Evolutionary conservation across 305 asterid genomes (phyloP), one percentile per base, ranked within the genome.

Genomic region (Withania somnifera): DNA sequence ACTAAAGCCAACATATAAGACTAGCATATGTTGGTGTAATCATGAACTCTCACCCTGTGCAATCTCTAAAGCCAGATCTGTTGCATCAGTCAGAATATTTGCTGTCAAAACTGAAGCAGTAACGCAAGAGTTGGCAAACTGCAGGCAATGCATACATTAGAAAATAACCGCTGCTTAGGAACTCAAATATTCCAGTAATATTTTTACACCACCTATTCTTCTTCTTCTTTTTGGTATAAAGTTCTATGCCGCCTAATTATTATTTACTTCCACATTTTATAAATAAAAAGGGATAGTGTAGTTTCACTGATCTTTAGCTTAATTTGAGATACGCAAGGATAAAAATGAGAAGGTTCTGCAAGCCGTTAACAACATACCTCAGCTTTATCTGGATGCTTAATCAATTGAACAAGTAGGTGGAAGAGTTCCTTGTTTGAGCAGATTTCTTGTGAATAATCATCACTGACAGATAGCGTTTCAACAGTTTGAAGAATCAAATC

Each of bases 401-500:
- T 89, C 61, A 97, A 88, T 82, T 89, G 91, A 81, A 83, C 86
- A 53, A 90, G 91, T 75, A 89, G 90, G 68, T 85, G 88, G 88
- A 91, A 81, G 22, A 92, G 93, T 87, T 90, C 91, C 82, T 84
- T 89, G 83, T 83, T 91, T 75, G 71, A 83, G 81, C 91, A 92
- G 60, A 93, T 82, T 73, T 87, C 90, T 78, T 87, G 83, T 40
- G 97, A 92, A 83, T 87, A 93, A 45, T 89, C 87, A 86, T 94
- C 97, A 61, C 83, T 83, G 47, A 84, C 88, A 32, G 98, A 92
- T 83, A 97, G 89, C 79, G 94, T 96, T 89, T 93, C 98, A 87
- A 94, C 81, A 68, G 97, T 85, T 64, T 92, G 93, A 86, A 97
- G 93, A 85, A 94, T 87, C 87, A 87, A 85, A 85, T 94, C 98